phyloP scores from a whole-genome alignment of 805 yeast genomes.

The Nakazawaea pomicola region DNA sequence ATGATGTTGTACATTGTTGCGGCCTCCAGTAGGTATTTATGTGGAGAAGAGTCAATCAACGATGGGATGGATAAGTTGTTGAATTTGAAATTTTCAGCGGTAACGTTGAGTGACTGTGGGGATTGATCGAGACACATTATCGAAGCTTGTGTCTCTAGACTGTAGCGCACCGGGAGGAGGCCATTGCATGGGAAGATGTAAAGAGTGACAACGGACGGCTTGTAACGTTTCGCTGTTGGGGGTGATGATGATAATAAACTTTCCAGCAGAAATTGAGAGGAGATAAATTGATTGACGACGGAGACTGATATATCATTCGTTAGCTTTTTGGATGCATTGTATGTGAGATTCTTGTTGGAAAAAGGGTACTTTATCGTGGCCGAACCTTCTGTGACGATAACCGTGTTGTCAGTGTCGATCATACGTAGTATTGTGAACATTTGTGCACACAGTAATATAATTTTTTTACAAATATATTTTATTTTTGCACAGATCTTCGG shows the following conservation, averaged over 20 bases:
- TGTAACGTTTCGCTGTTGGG: neutral
- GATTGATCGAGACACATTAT: too few relatives aligned
- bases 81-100: constrained; percentile 38
- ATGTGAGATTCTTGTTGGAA: neutral
- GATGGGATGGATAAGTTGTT: constrained; percentile 57
- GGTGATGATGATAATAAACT: neutral
- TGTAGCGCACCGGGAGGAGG: constrained; percentile 85
- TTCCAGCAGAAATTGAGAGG: too few relatives aligned
- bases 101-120: constrained; percentile 67
- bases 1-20: constrained; percentile 5
- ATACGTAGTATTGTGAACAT: too few relatives aligned
- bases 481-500: too few relatives aligned
- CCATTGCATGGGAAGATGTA: constrained; percentile 97
- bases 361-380: neutral
- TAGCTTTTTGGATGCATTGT: neutral
- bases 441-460: too few relatives aligned
- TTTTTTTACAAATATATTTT: too few relatives aligned
- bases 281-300: neutral
- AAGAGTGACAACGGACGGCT: constrained; percentile 58
- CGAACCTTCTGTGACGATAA: constrained; percentile 1
- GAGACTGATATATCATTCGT: neutral
- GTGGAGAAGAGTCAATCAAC: constrained; percentile 88
- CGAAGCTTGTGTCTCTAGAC: constrained; percentile 82
- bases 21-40: constrained; percentile 43
- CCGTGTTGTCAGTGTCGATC: neutral